Base-by-base conservation (phyloP, 768 basidiomycete species). In the Trametes sanguinea region DNA sequence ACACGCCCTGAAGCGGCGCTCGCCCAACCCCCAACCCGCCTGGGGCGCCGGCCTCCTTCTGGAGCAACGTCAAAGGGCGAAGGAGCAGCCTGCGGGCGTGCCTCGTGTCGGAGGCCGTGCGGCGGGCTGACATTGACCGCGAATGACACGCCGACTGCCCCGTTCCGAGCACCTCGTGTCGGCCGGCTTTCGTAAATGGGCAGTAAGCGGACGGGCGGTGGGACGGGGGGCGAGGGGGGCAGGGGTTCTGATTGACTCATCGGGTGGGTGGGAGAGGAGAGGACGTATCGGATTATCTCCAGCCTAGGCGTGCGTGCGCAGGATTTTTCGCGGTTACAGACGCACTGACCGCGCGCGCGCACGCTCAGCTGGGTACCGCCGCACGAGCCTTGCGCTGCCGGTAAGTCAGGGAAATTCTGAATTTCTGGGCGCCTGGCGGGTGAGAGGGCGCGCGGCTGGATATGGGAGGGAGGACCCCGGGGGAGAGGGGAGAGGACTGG, bases 101-200 rank as follows among this genome's bases (percentile, higher is more conserved):
- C 35, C 48, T 27, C 48, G 51, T 45, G 55, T 6, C 22, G 11
- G 51, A n/a, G 44, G 51, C 43, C 32, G 33, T 60, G 59, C 59
- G 30, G 40, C 33, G 40, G 35, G 16, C 11, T 11, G 14, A 32
- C 30, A 30, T 10, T 50, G 48, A 10, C 45, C 27, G 45, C 45
- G 35, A 33, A 45, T 37, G 57, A 43, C 57, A 45, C 13, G 33
- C 62, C 56, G 62, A 58, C 62, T 45, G 42, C 57, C 51, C 48
- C 46, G 53, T 63, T 44, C 62, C 62, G 62, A 63, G 47, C 48
- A 46, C 62, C 63, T 64, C 63, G 63, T 64, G 56, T 27, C 51
- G n/a, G 58, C 43, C 35, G 33, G 50, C 35, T 64, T 48, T 52
- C 63, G 63, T 64, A 64, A 64, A 45, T 32, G 46, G 27, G 29